Evolutionary conservation across 306 rosid genomes (phyloP), one percentile per base, ranked within the genome.

Genomic region (Inga oerstediana): DNA sequence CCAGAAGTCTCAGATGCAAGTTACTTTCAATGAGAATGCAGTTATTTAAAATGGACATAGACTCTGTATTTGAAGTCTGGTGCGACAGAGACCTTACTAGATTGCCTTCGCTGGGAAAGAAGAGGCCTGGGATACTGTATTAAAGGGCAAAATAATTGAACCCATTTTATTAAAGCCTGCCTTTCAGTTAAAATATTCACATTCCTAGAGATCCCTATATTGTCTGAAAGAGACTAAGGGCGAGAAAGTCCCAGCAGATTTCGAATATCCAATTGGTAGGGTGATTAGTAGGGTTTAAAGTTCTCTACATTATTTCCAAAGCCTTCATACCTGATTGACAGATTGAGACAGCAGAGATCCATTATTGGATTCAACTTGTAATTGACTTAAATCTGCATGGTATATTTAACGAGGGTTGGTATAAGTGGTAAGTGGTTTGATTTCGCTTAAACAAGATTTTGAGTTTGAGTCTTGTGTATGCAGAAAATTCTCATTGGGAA

Each of bases 181-280:
- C 74, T 52, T 11, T 19, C 48, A 75, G 65, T 78, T 58, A n/a
- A 39, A 73, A 46, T 49, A 62, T 69, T 48, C 77, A 62, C 80
- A 24, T 80, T 72, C 83, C 74, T 71, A 65, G 77, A 56, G 77
- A 72, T 73, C 77, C 74, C 51, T 13, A 52, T 22, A 22, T 13
- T 30, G 74, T 75, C 64, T 62, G 79, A 75, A 80, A 75, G 51
- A n/a, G 68, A 75, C 34, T 12, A 17, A 74, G 16, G 37, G 59
- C 8, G 72, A 71, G 68, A 79, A 85, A 76, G 75, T 75, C 15
- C 32, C 12, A 39, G 5, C 58, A 62, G 48, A 74, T 37, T 71
- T 54, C n/a, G 83, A 72, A 64, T 45, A 69, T 22, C 35, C 45
- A 73, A 4, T 32, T 12, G 65, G 30, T 7, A 39, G 69, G 69